Evolutionary conservation across 2,329 filamentous ascomycete genomes (phyloP), one percentile per base, ranked within the genome.

Genomic region (Epichloe festucae): DNA sequence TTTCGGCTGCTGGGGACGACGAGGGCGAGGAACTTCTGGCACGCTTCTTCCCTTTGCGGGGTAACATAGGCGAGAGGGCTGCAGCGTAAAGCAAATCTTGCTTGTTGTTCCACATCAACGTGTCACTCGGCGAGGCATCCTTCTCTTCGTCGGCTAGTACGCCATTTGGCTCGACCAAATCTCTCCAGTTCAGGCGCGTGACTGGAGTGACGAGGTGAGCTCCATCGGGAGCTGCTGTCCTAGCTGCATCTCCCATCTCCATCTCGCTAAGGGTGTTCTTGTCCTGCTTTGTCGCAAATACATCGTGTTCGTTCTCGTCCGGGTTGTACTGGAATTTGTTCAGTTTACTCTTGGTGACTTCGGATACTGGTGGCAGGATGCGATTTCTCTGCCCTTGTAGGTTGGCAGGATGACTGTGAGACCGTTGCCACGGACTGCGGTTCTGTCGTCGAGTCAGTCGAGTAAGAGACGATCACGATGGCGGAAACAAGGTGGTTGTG

Each of bases 21-120:
- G 75, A 68, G 1, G 86, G 85, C 0, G 87, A 89, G 12, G 85
- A 88, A 67, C 84, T 89, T 58, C 81, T 77, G 15, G 83, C 81
- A 52, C 87, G 77, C 65, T 89, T 90, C 58, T 73, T 78, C 55
- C 73, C 73, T 59, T 67, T 73, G 54, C 72, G 76, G 58, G 60
- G 69, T 68, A 70, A 69, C 65, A 72, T 74, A 50, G 71, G 76
- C 49, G 71, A 75, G 54, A 75, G 62, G 34, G 65, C 69, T 21
- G 70, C 67, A 41, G 63, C 58, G 52, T 70, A 70, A 12, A 66
- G 57, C 11, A 60, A 64, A 56, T 73, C 68, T 53, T 72, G 68
- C 54, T 70, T 72, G 52, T 73, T 75, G 55, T 81, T 73, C 82
- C 82, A 85, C 31, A 76, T 68, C 27, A 85, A 70, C 50, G 74